phyloP scores from a whole-genome alignment of 768 basidiomycete species.

The Cyclocybe cylindracea region DNA sequence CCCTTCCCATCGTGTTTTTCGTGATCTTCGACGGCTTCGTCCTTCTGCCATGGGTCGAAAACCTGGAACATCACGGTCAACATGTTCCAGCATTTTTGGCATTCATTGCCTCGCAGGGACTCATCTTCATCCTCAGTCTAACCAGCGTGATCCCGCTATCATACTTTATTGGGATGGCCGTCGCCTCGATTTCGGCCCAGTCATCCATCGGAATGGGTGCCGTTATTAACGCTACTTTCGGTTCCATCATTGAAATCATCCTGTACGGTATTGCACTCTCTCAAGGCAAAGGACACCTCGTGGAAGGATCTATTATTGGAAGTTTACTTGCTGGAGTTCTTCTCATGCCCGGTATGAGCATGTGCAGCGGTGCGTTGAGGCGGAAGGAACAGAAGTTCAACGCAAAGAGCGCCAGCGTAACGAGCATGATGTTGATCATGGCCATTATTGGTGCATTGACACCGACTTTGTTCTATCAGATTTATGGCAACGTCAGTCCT shows the following conservation, averaged over 20 bases:
- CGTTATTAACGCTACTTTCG: conserved; percentile 98
- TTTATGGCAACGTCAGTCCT: conserved; percentile 86
- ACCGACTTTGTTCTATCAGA: conserved; percentile 97
- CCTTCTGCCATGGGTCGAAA: conserved; percentile 70
- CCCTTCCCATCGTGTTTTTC: conserved; percentile 91
- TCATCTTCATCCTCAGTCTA: conserved; percentile 84
- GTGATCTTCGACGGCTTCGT: conserved; percentile 93
- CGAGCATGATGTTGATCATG: conserved; percentile 99
- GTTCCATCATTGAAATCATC: conserved; percentile 97
- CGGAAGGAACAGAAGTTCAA: conserved; percentile 98
- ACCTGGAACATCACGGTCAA: conserved; percentile 50
- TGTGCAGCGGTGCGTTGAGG: conserved; percentile 87
- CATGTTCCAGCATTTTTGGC: conserved; percentile 66
- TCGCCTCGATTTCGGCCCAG: conserved; percentile 98
- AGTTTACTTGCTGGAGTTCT: conserved; percentile 93
- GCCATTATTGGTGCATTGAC: conserved; percentile 95
- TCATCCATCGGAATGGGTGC: conserved; percentile 99
- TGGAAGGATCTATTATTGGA: conserved; percentile 96
- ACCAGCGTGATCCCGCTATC: conserved; percentile 94
- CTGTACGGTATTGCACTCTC: conserved; percentile 88
- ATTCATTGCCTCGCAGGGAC: conserved; percentile 67
- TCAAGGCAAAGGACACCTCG: conserved; percentile 90
- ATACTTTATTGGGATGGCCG: conserved; percentile 99
- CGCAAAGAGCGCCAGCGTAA: conserved; percentile 98
- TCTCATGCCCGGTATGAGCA: conserved; percentile 95